Base-by-base conservation (phyloP, 116 monocot species). In the Thalassia testudinum region DNA sequence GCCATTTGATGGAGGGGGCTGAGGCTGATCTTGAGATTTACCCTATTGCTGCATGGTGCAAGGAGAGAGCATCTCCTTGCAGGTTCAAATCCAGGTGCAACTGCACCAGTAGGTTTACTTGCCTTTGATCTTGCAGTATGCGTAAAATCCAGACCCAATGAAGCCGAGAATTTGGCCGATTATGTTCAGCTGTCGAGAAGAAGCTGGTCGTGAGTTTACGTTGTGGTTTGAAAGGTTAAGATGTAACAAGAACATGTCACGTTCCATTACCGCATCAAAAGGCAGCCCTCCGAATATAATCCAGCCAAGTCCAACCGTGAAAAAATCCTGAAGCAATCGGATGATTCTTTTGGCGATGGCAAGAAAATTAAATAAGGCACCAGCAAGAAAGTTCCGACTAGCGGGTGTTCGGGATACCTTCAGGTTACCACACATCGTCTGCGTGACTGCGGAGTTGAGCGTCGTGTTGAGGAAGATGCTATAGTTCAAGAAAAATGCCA, bases 401-500 rank as follows among this genome's bases (percentile, higher is more conserved):
- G 30, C 10, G 30, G 30, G 6, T 34, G 3, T 34, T 34, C 3
- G 40, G 19, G 37, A 49, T 48, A 92, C 92, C 83, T 92, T 92
- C 20, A 92, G 68, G 53, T 86, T 92, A 30, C 86, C 92, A 61
- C 92, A 92, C 66, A 92, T 86, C 10, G 87, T 86, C 63, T 86
- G 92, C 18, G 86, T 86, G 48, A 92, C 77, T 29, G 92, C 92
- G 43, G 92, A 92, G 40, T 92, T 92, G 25, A 86, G 56, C 24
- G 79, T 86, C 30, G 92, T 92, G 52, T 92, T 92, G 64, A 86
- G 55, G 44, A 92, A 92, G 25, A 92, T 92, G 54, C 75, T 77
- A 25, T 92, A 92, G 53, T 92, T 92, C 59, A 92, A 62, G 57
- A 86, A 75, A 73, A 92, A 92, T 18, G 92, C 92, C 69, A 92